phyloP scores from a whole-genome alignment of 2,329 filamentous ascomycete genomes.

The Scopulariopsis brevicaulis region DNA sequence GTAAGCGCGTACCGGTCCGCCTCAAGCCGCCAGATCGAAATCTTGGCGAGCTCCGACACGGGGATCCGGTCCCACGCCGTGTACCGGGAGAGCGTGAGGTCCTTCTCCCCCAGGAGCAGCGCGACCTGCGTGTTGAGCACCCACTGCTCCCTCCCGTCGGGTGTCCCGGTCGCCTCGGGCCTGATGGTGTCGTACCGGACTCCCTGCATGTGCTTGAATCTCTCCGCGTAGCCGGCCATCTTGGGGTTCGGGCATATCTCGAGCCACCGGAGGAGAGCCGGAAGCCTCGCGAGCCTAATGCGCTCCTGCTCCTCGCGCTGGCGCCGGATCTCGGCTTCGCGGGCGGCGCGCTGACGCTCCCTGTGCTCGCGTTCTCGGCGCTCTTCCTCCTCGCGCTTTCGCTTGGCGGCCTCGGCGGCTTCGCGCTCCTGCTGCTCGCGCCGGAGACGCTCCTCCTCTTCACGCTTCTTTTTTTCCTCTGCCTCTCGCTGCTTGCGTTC shows the following conservation, averaged over 20 bases:
- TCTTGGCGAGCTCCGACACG: constrained; percentile 41
- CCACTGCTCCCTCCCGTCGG: constrained; percentile 54
- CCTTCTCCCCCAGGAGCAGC: constrained; percentile 52
- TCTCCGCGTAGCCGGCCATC: constrained; percentile 33
- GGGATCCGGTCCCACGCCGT: constrained; percentile 46
- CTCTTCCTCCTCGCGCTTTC: constrained; percentile 39
- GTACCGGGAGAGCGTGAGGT: constrained; percentile 47
- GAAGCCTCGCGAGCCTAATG: constrained; percentile 42
- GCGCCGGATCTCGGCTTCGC: constrained; percentile 38
- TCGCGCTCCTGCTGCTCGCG: constrained; percentile 33
- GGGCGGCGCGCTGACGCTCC: constrained; percentile 31
- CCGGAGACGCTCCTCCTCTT: constrained; percentile 33
- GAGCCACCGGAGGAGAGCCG: constrained; percentile 50
- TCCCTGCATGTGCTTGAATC: constrained; percentile 45
- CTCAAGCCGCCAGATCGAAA: constrained; percentile 47
- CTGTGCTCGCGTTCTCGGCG: constrained; percentile 36
- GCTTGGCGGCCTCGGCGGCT: constrained; percentile 32
- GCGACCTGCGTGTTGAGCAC: constrained; percentile 54
- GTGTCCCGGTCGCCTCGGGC: constrained; percentile 35
- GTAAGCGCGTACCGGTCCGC: constrained; percentile 44
- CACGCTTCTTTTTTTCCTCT: constrained; percentile 23
- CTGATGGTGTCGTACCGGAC: constrained; percentile 54
- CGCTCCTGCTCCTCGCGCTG: constrained; percentile 43
- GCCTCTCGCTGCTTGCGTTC: constrained; percentile 18
- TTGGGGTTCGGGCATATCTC: constrained; percentile 40